Evolutionary conservation across 2,329 filamentous ascomycete genomes (phyloP), one percentile per base, ranked within the genome.

Genomic region (Fusarium dlaminii): DNA sequence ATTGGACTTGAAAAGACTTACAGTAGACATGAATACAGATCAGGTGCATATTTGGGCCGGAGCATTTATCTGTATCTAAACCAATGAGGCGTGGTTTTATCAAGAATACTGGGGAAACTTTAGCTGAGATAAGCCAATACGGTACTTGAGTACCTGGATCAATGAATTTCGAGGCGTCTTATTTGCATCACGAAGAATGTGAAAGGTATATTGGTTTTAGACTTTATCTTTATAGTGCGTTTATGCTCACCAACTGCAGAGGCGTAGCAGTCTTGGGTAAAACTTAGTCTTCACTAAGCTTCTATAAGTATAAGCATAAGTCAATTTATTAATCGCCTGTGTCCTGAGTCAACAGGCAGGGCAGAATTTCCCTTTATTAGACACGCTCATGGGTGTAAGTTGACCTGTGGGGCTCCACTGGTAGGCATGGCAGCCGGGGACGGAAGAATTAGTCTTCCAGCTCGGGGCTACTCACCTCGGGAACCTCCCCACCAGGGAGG

Each of bases 361-460:
- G 22, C 36, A 55, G 24, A 18, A 54, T 40, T 18, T 30, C 20
- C 15, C 24, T 29, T 22, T 17, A 3, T 22, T 17, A 3, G 14
- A n/a, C 20, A 15, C 20, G 27, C 34, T 39, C 24, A 55, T 13
- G 51, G 15, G 24, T 40, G 20, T 29, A 55, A 40, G 51, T 55
- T 55, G 34, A n/a, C 40, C 43, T 56, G 30, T 42, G 37, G 13
- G 37, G 56, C 29, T 36, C 30, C 32, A 15, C 49, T 45, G 42
- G 58, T 48, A 27, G 56, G 36, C 22, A 20, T 37, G 42, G 34
- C 32, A 40, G 59, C 48, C 68, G 68, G 68, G 52, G 39, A n/a
- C 68, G 67, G 68, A 70, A 71, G 15, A 70, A 70, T 55, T 36
- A 27, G 29, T 34, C 17, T 70, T 61, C 54, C 66, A 70, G 51